Evolutionary conservation across 2,329 filamentous ascomycete species (phyloP).

Genomic region (Trichoderma oligosporum): DNA sequence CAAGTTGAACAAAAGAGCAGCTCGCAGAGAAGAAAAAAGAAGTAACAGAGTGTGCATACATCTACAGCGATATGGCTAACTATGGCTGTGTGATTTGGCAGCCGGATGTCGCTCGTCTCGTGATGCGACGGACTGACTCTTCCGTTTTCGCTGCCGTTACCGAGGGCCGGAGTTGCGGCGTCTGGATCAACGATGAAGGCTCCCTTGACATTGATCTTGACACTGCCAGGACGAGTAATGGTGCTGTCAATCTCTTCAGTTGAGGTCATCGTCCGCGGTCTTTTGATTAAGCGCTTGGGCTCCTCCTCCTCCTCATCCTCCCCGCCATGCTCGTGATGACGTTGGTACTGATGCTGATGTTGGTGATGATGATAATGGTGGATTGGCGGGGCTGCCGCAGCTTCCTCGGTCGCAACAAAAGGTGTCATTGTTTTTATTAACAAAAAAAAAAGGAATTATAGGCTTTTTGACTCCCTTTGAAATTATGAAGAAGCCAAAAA

Average conservation of each 20-base stretch:
- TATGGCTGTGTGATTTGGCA: slow-evolving; percentile 90
- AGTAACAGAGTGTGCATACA: slow-evolving; percentile 45
- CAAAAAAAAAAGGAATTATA: too few relatives aligned
- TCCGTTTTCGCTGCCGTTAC: slow-evolving; percentile 37
- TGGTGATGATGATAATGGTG: slow-evolving; percentile 1
- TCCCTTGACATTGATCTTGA: slow-evolving; percentile 94
- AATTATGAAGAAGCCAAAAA: not conserved
- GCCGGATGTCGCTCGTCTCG: slow-evolving; percentile 88
- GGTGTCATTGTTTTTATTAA: slow-evolving; percentile 12
- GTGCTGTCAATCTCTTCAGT: slow-evolving; percentile 58
- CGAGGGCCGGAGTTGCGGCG: slow-evolving; percentile 48
- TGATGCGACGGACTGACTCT: slow-evolving; percentile 48
- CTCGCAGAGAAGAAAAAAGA: not conserved
- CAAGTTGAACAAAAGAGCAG: not conserved
- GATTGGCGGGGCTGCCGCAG: slow-evolving; percentile 17
- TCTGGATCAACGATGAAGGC: slow-evolving; percentile 94
- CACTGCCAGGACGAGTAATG: slow-evolving; percentile 62
- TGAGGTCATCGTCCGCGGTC: slow-evolving; percentile 40
- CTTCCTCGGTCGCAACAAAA: slow-evolving; percentile 12
- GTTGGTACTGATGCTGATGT: not conserved
- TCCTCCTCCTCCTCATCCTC: slow-evolving; percentile 15
- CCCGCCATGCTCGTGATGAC: not conserved
- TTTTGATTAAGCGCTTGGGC: slow-evolving; percentile 11
- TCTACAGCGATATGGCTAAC: slow-evolving; percentile 97
- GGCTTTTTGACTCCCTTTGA: too few relatives aligned